These are phyloP conservation scores for Oryza nivara DNA, from an alignment of 176 grass and related monocot genomes.

Conservation along the genomic window DNA sequence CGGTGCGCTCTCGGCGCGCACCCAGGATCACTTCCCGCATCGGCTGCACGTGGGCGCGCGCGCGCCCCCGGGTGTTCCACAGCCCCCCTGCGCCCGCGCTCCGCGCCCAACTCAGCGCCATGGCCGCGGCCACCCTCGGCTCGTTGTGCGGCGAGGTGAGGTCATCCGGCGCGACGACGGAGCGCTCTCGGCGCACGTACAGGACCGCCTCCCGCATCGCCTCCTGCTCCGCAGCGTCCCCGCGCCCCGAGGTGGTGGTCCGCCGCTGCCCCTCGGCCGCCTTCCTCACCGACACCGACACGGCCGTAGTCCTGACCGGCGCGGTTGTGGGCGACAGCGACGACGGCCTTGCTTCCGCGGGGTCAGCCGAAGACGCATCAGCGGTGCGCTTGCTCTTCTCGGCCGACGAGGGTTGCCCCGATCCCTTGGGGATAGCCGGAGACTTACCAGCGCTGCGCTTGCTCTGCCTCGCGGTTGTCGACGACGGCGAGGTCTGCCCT, in stretches of 20 bases:
- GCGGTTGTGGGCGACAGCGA: neutral
- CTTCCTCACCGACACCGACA: conserved; percentile 14
- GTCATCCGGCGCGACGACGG: neutral
- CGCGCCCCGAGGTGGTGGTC: neutral
- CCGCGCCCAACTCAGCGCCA: conserved; percentile 6
- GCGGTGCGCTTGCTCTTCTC: neutral
- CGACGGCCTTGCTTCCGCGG: neutral
- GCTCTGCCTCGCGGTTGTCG: neutral
- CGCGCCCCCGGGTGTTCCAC: conserved; percentile 29
- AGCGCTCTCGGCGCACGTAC: conserved; percentile 11
- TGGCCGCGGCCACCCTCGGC: conserved; percentile 10
- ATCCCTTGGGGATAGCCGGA: neutral
- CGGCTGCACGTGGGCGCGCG: neutral
- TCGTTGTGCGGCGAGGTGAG: neutral
- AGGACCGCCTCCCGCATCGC: conserved; percentile 30
- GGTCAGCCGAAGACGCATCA: neutral
- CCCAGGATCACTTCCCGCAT: conserved; percentile 24
- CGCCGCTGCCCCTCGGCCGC: conserved; percentile 32
- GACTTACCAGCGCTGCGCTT: too few species aligned
- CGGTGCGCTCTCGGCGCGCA: neutral
- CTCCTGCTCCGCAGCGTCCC: conserved; percentile 18
- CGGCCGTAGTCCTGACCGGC: neutral
- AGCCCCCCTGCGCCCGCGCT: conserved; percentile 28
- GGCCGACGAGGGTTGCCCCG: neutral
- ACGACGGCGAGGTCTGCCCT: neutral